A percentile compares a stretch with the other conserved stretches of the same genome.
phyloP scores from a whole-genome alignment of 495 filamentous ascomycete genomes.

The Choiromyces venosus region DNA sequence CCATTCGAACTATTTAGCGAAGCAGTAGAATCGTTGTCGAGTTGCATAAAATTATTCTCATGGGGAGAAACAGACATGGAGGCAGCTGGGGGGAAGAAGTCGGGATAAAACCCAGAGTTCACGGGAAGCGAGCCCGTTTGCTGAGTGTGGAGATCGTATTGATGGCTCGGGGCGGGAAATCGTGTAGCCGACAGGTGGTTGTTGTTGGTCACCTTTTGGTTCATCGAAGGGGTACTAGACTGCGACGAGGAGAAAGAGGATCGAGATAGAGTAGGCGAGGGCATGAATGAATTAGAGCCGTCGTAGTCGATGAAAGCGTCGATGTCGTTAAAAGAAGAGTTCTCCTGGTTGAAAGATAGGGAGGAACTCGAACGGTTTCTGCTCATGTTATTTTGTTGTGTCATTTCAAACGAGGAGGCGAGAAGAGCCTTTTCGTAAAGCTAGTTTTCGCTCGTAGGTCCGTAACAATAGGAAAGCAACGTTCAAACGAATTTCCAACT shows the following conservation, averaged over 20 bases:
- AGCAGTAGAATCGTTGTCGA: constrained; percentile 52
- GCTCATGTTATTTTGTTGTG: constrained; percentile 35
- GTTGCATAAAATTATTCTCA: constrained; percentile 53
- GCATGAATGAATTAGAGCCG: constrained; percentile 18
- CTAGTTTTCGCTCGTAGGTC: neutral
- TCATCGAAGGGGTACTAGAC: constrained; percentile 26
- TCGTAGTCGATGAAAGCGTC: constrained; percentile 41
- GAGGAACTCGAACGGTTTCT: constrained; percentile 37
- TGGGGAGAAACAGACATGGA: constrained; percentile 50
- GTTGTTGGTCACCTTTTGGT: constrained; percentile 26
- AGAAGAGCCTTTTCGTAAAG: neutral
- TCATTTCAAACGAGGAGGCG: constrained; percentile 35
- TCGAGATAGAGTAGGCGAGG: constrained; percentile 35
- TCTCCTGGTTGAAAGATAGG: constrained; percentile 31
- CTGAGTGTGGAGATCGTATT: constrained; percentile 86
- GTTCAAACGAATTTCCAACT: neutral
- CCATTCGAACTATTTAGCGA: constrained; percentile 49
- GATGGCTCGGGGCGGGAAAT: constrained; percentile 75
- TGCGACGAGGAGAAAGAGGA: constrained; percentile 32
- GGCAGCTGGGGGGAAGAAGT: constrained; percentile 48
- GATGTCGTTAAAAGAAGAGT: constrained; percentile 36
- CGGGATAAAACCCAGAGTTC: constrained; percentile 51
- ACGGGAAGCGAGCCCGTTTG: constrained; percentile 76
- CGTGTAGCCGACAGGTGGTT: constrained; percentile 27
- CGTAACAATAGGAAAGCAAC: neutral